Percentiles rank a stretch among this genome's conserved stretches.
Conservation (phyloP, 1,284 basidiomycete genomes). For the Melampsora medusae region DNA sequence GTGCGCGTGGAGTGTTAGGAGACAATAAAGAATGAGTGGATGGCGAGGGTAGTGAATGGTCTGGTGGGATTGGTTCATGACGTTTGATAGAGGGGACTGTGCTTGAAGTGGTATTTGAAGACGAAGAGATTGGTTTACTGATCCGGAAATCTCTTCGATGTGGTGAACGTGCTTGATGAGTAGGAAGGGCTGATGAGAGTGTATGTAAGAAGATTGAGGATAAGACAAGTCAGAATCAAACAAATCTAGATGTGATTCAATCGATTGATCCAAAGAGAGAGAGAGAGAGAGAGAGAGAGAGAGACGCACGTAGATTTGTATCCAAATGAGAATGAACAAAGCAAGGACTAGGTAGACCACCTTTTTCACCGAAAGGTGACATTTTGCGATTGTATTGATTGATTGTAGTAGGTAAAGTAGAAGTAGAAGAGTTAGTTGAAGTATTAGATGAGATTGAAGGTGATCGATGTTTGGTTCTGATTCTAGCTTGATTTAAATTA, state of each 20-base stretch:
- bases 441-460: no score
- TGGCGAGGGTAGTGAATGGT: not conserved
- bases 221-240: not conserved
- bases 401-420: no score
- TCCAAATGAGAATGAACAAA: conserved; percentile 17
- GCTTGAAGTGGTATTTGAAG: not conserved
- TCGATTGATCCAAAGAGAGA: no score
- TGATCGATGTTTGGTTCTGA: no score
- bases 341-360: not conserved
- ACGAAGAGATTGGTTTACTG: not conserved
- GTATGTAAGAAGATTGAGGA: no score
- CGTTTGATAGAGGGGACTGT: not conserved
- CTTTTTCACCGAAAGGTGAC: no score
- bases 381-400: no score
- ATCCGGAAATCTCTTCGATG: not conserved
- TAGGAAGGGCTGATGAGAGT: not conserved
- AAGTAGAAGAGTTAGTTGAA: no score
- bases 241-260: no score
- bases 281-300: not conserved
- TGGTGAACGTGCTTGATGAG: not conserved
- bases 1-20: conserved; percentile 2
- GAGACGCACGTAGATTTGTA: not conserved
- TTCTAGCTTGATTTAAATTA: no score
- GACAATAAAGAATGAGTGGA: not conserved
- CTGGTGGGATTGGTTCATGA: not conserved